Conservation (phyloP, 2,329 filamentous ascomycete species). For the Penicillium sp. region DNA sequence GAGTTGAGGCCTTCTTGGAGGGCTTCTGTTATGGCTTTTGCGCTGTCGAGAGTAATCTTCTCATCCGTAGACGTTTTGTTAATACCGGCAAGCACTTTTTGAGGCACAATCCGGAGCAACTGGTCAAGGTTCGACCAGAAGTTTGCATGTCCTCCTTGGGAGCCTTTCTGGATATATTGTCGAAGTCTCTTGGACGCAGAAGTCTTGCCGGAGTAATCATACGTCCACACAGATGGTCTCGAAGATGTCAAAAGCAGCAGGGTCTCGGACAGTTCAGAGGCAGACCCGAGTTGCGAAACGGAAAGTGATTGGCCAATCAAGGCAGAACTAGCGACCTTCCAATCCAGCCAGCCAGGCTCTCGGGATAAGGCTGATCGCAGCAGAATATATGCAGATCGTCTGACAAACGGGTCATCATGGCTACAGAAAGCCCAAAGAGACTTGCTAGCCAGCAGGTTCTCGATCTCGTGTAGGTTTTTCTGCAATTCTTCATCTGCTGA, state of each 20-base stretch:
- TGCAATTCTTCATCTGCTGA: conserved; percentile 51
- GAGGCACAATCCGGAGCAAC: conserved; percentile 59
- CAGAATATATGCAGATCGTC: conserved; percentile 58
- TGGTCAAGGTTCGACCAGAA: conserved; percentile 71
- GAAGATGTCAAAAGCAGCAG: conserved; percentile 64
- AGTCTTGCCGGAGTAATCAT: conserved; percentile 59
- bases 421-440: conserved; percentile 60
- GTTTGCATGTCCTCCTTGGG: conserved; percentile 67
- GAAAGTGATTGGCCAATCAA: conserved; percentile 74
- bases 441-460: conserved; percentile 63
- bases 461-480: conserved; percentile 62
- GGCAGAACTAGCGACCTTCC: conserved; percentile 65
- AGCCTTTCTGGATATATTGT: conserved; percentile 76
- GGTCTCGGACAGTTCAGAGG: conserved; percentile 66
- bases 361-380: conserved; percentile 52
- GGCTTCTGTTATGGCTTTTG: conserved; percentile 62
- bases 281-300: conserved; percentile 70
- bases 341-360: conserved; percentile 52
- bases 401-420: conserved; percentile 57
- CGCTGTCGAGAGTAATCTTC: conserved; percentile 46
- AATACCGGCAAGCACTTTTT: conserved; percentile 42
- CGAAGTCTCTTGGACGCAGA: conserved; percentile 59
- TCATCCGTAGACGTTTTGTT: conserved; percentile 24
- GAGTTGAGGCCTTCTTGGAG: conserved; percentile 69
- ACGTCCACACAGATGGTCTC: conserved; percentile 72